Evolutionary conservation across 225 moss, liverwort and hornwort genomes (phyloP), one percentile per base, ranked within the genome.

Genomic region (Straminergon stramineum): DNA sequence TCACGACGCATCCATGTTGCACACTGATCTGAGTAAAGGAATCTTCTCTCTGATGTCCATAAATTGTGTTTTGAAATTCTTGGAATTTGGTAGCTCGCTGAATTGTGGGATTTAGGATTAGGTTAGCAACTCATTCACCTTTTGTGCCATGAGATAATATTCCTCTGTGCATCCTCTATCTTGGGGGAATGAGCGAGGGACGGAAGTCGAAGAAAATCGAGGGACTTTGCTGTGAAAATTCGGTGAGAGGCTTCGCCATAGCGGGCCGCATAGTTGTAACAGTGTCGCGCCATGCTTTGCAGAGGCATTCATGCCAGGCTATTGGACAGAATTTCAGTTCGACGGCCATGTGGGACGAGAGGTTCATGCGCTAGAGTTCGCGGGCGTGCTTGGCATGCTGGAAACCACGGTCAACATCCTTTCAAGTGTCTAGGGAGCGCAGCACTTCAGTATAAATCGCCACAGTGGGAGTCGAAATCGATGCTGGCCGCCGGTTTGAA

Each of bases 221-320:
- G 77, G 35, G 13, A 34, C 34, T 75, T 51, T 61, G 87, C 15
- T 87, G 77, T 43, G 78, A 35, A 21, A 21, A 34, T 37, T 71
- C 53, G 55, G 71, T 41, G 87, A 68, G 62, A 78, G 84, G 39
- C 52, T 39, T 69, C 61, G 83, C 52, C 35, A 93, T 92, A 90
- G 92, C 87, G 89, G 93, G 91, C 87, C 83, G 34, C 34, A 22
- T 13, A 53, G 34, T 95, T 89, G 83, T 92, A 86, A 91, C 52
- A 52, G 76, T 52, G 76, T 76, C 76, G 52, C 52, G 75, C 83
- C 88, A 85, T 64, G 93, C 91, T 69, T 70, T 58, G 68, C 93
- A 91, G 16, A 90, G 88, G 57, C 64, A 88, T 51, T 93, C 93
- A 87, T 91, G 90, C 51, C 60, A 60, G 80, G 58, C 26, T 58